Base-by-base conservation (phyloP, 768 basidiomycete species). In the Leucosporidium yakuticum region DNA sequence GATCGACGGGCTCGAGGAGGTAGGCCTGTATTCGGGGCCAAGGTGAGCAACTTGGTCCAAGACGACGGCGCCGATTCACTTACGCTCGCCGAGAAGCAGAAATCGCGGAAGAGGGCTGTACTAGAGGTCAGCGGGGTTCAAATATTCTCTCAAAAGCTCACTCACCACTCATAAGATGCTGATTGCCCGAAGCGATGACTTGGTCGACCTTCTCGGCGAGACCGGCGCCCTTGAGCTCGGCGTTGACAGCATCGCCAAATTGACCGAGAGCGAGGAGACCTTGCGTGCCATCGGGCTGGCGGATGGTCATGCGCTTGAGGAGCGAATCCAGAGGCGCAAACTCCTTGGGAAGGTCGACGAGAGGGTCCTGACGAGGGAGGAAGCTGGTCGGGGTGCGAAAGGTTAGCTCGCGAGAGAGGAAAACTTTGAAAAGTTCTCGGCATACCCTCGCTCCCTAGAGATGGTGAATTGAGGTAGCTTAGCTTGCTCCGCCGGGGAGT, bases 281-380 rank as follows among this genome's bases (percentile, higher is more conserved):
- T 23, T 74, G 73, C 19, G 75, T 61, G n/a, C 79, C 78, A 50
- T 77, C 71, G 34, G 75, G 69, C 60, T 69, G 68, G 12, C 62
- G 73, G 66, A 79, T 76, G n/a, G 79, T 76, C 77, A 79, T 78
- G 44, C 77, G 75, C 31, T 70, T 39, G 21, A 79, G 74, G 44
- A 79, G 69, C 9, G 73, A 75, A 53, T 78, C 77, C 54, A 79
- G 68, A 7, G 69, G 31, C 19, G 67, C 64, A 60, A 79, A 79
- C 39, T 70, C 73, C 19, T 71, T 20, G 9, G 78, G 78, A 4
- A 79, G 75, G 27, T 65, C 23, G 23, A 60, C 61, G 53, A 78
- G 64, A 23, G 78, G 79, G 63, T 79, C 77, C n/a, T 68, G 44
- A 21, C 51, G 50, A 4, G 60, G 49, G 17, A 65, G 54, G 53